These are phyloP conservation scores for Chaetomiaceae sp. DNA, from an alignment of 2,329 filamentous ascomycete species.

Conservation along the genomic window DNA sequence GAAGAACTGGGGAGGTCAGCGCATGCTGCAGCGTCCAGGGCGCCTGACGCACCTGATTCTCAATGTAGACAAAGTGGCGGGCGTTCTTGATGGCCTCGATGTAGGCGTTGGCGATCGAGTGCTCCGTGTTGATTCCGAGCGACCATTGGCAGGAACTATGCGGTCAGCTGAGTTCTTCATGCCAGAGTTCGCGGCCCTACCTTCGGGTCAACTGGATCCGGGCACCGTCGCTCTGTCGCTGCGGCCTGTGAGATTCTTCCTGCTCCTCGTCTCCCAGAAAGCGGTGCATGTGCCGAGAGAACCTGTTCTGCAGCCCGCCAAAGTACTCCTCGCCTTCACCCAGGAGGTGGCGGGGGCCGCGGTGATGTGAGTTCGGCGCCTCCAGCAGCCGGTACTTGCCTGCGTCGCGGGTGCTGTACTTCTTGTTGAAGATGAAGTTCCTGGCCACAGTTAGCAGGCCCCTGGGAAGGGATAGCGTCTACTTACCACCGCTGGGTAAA, in stretches of 20 bases:
- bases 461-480: not conserved
- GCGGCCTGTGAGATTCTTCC: slow-evolving; percentile 13
- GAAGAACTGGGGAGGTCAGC: slow-evolving; percentile 58
- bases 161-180: not conserved
- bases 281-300: slow-evolving; percentile 37
- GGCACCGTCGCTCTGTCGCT: slow-evolving; percentile 27
- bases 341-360: slow-evolving; percentile 19
- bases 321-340: slow-evolving; percentile 28
- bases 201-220: slow-evolving; percentile 50
- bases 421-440: slow-evolving; percentile 83
- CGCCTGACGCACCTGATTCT: slow-evolving; percentile 53
- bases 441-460: slow-evolving; percentile 29
- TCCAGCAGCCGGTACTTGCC: slow-evolving; percentile 42
- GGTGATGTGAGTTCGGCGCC: slow-evolving; percentile 22
- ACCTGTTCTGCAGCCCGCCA: slow-evolving; percentile 30
- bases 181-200: slow-evolving; percentile 29
- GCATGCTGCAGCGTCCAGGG: too few relatives aligned
- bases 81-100: slow-evolving; percentile 64
- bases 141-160: slow-evolving; percentile 48
- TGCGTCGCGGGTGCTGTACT: slow-evolving; percentile 57
- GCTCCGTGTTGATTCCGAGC: slow-evolving; percentile 49
- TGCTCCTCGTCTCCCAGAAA: slow-evolving; percentile 35
- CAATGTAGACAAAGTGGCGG: slow-evolving; percentile 72
- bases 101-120: slow-evolving; percentile 85
- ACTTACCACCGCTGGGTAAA: slow-evolving; percentile 74